Percentiles rank a stretch among this genome's conserved stretches.
Conservation (phyloP, 805 yeast species). For the Ogataea glucozyma region DNA sequence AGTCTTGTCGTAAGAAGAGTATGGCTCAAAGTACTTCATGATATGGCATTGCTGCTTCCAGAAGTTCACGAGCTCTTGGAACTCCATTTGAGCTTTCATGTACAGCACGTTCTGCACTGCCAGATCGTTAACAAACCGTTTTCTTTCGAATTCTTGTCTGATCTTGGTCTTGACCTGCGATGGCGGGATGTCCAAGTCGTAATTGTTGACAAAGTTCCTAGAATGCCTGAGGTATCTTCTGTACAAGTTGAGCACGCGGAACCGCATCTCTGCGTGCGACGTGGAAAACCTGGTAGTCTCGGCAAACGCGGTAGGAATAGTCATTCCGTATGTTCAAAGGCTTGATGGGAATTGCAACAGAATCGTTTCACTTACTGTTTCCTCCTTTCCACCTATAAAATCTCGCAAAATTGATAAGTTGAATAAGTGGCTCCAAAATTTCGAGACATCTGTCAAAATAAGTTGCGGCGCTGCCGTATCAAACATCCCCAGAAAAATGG, state of each 20-base stretch:
- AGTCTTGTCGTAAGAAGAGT: slow-evolving; percentile 54
- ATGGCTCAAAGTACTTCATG: slow-evolving; percentile 75
- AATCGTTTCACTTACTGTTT: neutral
- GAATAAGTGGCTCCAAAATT: too few relatives aligned
- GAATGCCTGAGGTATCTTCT: slow-evolving; percentile 69
- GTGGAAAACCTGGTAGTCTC: slow-evolving; percentile 72
- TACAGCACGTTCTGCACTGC: slow-evolving; percentile 66
- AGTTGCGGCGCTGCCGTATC: slow-evolving; percentile 1
- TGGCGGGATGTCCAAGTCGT: slow-evolving; percentile 75
- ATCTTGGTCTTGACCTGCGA: slow-evolving; percentile 78
- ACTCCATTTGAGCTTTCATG: slow-evolving; percentile 88
- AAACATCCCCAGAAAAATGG: too few relatives aligned
- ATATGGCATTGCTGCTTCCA: slow-evolving; percentile 91
- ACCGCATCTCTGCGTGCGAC: slow-evolving; percentile 59
- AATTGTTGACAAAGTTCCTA: slow-evolving; percentile 51
- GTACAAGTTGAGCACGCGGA: slow-evolving; percentile 68
- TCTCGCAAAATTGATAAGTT: too few relatives aligned
- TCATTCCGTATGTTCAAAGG: slow-evolving; percentile 35
- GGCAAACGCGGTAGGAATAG: slow-evolving; percentile 81
- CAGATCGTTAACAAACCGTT: slow-evolving; percentile 69
- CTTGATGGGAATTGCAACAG: neutral
- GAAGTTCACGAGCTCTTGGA: slow-evolving; percentile 82
- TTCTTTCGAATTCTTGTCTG: slow-evolving; percentile 86
- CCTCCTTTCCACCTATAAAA: neutral
- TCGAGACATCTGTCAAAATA: slow-evolving; percentile 15